phyloP scores from a whole-genome alignment of 2,329 filamentous ascomycete genomes.

The Exophiala alcalophila region DNA sequence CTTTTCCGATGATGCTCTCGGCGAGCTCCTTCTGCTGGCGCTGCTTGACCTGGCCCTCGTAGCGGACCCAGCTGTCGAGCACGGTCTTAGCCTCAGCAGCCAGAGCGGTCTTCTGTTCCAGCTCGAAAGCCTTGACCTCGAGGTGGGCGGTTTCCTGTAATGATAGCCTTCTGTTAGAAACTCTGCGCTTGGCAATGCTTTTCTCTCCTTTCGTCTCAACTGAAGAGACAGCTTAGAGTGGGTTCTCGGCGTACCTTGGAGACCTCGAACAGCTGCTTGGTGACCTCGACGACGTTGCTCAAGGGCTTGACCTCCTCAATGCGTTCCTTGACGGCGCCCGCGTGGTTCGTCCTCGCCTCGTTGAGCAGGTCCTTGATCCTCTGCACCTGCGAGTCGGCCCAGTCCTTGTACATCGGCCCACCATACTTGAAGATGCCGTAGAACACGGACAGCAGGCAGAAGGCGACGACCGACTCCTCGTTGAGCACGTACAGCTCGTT shows the following conservation, averaged over 20 bases:
- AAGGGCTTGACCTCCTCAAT: conserved; percentile 95
- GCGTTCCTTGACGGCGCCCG: conserved; percentile 87
- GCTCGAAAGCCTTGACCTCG: conserved; percentile 92
- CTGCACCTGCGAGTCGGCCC: conserved; percentile 82
- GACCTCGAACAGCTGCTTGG: conserved; percentile 94
- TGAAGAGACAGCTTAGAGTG: background rate
- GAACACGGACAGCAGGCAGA: conserved; percentile 93
- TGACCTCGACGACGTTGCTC: conserved; percentile 89
- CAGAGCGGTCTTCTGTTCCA: conserved; percentile 92
- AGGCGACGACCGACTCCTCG: conserved; percentile 92
- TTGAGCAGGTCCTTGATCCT: conserved; percentile 97
- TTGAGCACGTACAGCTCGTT: conserved; percentile 99
- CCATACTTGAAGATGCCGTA: conserved; percentile 87
- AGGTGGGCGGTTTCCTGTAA: conserved; percentile 89
- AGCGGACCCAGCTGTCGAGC: conserved; percentile 97
- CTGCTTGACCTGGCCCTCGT: conserved; percentile 98
- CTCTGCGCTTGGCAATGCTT: background rate
- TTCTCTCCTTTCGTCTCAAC: too few relatives aligned
- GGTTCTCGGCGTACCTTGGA: conserved; percentile 71
- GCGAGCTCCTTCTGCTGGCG: conserved; percentile 96
- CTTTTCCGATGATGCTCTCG: conserved; percentile 90
- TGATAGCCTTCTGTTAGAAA: background rate
- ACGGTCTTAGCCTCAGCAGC: conserved; percentile 91
- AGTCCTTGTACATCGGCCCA: conserved; percentile 86
- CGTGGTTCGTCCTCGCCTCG: conserved; percentile 90